Conservation (phyloP, 129 eudicot genomes). For the Glebionis coronaria region DNA sequence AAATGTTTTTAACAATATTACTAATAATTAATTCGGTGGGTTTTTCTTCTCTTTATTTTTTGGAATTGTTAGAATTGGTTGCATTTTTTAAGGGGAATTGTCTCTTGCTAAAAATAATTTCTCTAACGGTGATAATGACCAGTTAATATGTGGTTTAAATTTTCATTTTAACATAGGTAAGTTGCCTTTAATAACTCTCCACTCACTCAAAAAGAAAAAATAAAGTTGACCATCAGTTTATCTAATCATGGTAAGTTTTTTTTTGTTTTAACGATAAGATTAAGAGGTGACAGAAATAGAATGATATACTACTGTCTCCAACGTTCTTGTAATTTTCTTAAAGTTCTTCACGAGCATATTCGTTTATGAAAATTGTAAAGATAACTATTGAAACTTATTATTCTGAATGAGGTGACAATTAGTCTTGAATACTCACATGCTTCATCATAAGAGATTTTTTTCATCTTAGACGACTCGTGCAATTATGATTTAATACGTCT, state of each 20-base stretch:
- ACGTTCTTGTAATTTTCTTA: too few relatives aligned
- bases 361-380: too few relatives aligned
- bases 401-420: too few relatives aligned
- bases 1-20: background rate
- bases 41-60: background rate
- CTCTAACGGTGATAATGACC: conserved; percentile 15
- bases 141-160: conserved; percentile 26
- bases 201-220: background rate
- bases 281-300: background rate
- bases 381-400: too few relatives aligned
- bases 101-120: conserved; percentile 31
- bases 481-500: too few relatives aligned
- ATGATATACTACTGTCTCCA: too few relatives aligned
- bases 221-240: background rate
- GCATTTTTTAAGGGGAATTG: conserved; percentile 29
- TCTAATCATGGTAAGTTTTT: background rate
- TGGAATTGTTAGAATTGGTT: conserved; percentile 9
- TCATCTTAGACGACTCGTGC: too few relatives aligned
- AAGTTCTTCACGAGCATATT: too few relatives aligned
- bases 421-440: too few relatives aligned
- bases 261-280: background rate
- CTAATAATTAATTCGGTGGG: conserved; percentile 25
- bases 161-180: conserved; percentile 26
- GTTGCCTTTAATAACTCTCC: conserved; percentile 25
- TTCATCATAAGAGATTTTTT: too few relatives aligned